phyloP scores from a whole-genome alignment of 495 filamentous ascomycete genomes.

The Penicillium riverlandense region DNA sequence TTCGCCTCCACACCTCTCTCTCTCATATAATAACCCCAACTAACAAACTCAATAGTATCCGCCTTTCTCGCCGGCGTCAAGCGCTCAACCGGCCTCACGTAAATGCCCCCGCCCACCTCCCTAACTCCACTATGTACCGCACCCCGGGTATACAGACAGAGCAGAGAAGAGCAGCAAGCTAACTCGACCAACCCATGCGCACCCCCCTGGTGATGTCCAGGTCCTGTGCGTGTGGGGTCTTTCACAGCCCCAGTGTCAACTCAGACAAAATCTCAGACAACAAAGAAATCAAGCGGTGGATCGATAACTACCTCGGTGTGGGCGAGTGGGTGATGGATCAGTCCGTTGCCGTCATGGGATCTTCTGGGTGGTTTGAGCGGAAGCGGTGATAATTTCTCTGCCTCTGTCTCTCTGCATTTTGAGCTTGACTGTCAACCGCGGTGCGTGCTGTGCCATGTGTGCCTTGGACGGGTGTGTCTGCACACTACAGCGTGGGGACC shows the following conservation, averaged over 20 bases:
- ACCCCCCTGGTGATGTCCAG: slow-evolving; percentile 12
- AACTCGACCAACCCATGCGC: slow-evolving; percentile 28
- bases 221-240: slow-evolving; percentile 26
- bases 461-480: background rate
- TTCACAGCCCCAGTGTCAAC: slow-evolving; percentile 71
- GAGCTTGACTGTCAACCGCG: slow-evolving; percentile 4
- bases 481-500: background rate
- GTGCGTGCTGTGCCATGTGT: background rate
- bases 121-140: background rate
- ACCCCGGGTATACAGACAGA: background rate
- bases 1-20: background rate
- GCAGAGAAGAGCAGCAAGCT: slow-evolving; percentile 7
- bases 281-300: slow-evolving; percentile 80
- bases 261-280: slow-evolving; percentile 79
- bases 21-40: too few species aligned
- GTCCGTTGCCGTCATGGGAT: slow-evolving; percentile 82
- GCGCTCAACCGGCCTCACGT: slow-evolving; percentile 95
- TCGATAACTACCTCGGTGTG: slow-evolving; percentile 90
- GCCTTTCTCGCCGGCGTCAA: slow-evolving; percentile 94
- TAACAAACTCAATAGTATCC: slow-evolving; percentile 54
- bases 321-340: slow-evolving; percentile 99
- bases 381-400: slow-evolving; percentile 50
- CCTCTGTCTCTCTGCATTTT: background rate
- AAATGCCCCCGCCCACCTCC: slow-evolving; percentile 39
- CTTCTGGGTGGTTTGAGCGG: slow-evolving; percentile 83